Evolutionary conservation across 2,329 filamentous ascomycete genomes (phyloP), one percentile per base, ranked within the genome.

Genomic region (Celoporthe dispersa): DNA sequence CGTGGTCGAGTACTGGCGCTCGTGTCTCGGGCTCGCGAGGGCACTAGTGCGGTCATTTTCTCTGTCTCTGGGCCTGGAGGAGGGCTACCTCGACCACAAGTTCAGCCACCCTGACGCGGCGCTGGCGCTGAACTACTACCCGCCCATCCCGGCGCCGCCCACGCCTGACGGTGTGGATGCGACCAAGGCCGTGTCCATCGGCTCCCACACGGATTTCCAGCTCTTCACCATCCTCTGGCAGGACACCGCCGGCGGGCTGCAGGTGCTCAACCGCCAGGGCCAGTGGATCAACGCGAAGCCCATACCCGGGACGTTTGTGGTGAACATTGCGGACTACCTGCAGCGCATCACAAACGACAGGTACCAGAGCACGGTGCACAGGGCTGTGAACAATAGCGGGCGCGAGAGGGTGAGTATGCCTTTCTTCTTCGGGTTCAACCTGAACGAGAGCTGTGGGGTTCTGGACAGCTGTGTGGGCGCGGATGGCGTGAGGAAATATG

Each of bases 11-110:
- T 87, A 88, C 74, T 88, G 84, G 80, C 75, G 78, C 28, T 77
- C 80, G 8, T 85, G 84, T 51, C 79, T 90, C 14, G 78, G 73
- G 0, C 79, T 90, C 1, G 84, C 87, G 0, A 81, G 88, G 31
- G 81, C 80, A 48, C 75, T 90, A 41, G 82, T 87, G 2, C 79
- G 80, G 5, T 78, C 83, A 8, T 88, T 90, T 73, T 87, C 88
- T 0, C 79, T 90, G 2, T 84, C 84, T 5, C 80, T 90, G 2
- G 82, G 83, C 14, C 78, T 90, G 3, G 80, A 83, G 0, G 87
- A 90, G 73, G 75, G 82, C 44, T 85, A 85, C 68, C 89, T 90
- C 74, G 87, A 89, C 71, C 78, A 78, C 3, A 84, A 87, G 67
- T 83, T 84, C 25, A 84, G 81, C 0, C 83, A 86, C 72, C 88